phyloP scores from a whole-genome alignment of 2,329 filamentous ascomycete species.

The Diaporthe australafricana region DNA sequence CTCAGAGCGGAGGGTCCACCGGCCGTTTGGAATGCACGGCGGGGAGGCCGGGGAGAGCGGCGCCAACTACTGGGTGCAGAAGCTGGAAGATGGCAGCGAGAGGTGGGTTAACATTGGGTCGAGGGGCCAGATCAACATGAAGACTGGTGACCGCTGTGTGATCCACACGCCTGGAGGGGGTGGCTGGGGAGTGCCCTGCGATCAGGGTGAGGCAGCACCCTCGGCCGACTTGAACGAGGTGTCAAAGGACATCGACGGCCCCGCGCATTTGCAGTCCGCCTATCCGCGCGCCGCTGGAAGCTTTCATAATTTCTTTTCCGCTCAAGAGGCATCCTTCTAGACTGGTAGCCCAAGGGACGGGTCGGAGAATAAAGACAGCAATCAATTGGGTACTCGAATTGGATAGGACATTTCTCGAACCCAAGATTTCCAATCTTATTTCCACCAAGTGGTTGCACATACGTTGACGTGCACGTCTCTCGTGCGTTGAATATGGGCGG shows the following conservation, averaged over 20 bases:
- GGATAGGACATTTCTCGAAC: neutral
- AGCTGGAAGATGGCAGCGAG: slow-evolving; percentile 39
- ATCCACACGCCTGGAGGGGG: slow-evolving; percentile 51
- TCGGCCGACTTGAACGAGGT: neutral
- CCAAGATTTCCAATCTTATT: neutral
- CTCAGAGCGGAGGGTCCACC: slow-evolving; percentile 48
- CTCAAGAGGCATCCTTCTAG: slow-evolving; percentile 28
- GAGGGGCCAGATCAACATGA: slow-evolving; percentile 46
- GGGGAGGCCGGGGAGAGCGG: slow-evolving; percentile 43
- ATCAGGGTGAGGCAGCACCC: neutral
- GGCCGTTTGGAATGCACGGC: slow-evolving; percentile 49
- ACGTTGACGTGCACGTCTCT: too few relatives aligned
- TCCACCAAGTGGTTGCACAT: neutral
- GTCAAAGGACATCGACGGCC: neutral
- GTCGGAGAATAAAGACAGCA: neutral
- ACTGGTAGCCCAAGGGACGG: neutral
- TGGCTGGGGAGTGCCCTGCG: slow-evolving; percentile 41
- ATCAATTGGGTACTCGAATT: neutral
- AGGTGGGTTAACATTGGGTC: slow-evolving; percentile 47
- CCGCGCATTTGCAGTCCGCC: neutral
- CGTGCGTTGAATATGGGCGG: too few relatives aligned
- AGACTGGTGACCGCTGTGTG: slow-evolving; percentile 49
- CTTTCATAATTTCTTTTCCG: slow-evolving; percentile 27
- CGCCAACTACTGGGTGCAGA: slow-evolving; percentile 45
- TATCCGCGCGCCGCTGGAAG: slow-evolving; percentile 29